Conservation (phyloP, 192 early-diverging fungal species). For the Dissophora ornata region DNA sequence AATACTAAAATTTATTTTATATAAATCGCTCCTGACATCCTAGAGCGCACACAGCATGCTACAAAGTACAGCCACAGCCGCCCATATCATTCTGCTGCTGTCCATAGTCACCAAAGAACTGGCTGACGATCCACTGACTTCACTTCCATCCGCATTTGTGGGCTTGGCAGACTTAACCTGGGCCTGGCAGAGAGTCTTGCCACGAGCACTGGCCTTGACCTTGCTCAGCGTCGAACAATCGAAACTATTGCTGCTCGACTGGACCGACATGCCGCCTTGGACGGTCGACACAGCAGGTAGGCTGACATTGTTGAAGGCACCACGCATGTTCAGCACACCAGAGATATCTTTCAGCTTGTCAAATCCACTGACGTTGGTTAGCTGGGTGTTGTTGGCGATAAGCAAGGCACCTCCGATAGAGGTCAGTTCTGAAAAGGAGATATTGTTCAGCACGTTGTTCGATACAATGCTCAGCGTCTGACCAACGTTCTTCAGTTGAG, state of each 20-base stretch:
- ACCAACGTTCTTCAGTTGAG: constrained; percentile 58
- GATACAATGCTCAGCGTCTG: constrained; percentile 68
- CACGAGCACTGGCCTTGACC: constrained; percentile 36
- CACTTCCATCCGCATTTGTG: constrained; percentile 17
- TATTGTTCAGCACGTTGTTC: constrained; percentile 64
- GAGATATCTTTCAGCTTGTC: constrained; percentile 65
- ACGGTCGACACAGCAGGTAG: constrained; percentile 65
- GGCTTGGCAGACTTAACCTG: constrained; percentile 36
- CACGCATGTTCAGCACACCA: constrained; percentile 69
- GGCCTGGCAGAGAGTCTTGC: constrained; percentile 38
- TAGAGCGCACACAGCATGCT: too few relatives aligned
- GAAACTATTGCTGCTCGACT: constrained; percentile 66
- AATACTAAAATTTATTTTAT: too few relatives aligned
- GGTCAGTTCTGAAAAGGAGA: constrained; percentile 66
- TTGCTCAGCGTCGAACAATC: constrained; percentile 54
- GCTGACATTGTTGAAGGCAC: constrained; percentile 68
- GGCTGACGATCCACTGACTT: neutral
- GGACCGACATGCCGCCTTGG: constrained; percentile 71
- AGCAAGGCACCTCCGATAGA: constrained; percentile 71
- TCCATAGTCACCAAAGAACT: neutral
- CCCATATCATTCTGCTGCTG: too few relatives aligned
- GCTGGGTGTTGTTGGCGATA: constrained; percentile 72
- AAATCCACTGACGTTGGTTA: constrained; percentile 64
- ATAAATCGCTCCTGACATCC: too few relatives aligned
- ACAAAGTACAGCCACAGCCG: too few relatives aligned